Evolutionary conservation across 805 yeast species (phyloP).

Genomic region (Barnettozyma wickerhamii): DNA sequence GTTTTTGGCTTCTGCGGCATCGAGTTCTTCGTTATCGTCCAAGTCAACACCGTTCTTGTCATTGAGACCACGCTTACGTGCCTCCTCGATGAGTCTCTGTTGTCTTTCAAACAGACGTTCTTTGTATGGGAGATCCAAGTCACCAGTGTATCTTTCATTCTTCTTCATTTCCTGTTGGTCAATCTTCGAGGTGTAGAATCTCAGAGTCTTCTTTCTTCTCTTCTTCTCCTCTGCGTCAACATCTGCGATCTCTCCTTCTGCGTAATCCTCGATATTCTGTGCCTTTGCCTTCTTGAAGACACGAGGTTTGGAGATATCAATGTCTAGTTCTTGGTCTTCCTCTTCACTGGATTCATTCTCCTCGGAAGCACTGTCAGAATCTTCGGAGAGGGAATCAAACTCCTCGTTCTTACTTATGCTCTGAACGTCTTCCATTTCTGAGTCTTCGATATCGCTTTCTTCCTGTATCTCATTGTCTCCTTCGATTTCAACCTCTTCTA

Average conservation of each 20-base stretch:
- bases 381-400: constrained; percentile 14
- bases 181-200: constrained; percentile 96
- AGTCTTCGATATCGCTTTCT: constrained; percentile 10
- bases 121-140: constrained; percentile 84
- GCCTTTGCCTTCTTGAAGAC: constrained; percentile 36
- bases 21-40: constrained; percentile 43
- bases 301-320: constrained; percentile 52
- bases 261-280: constrained; percentile 45
- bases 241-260: constrained; percentile 72
- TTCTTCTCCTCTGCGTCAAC: constrained; percentile 85
- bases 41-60: constrained; percentile 52
- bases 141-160: constrained; percentile 65
- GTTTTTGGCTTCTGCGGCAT: constrained; percentile 39
- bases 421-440: constrained; percentile 15
- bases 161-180: constrained; percentile 74
- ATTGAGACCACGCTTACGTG: constrained; percentile 74
- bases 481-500: constrained; percentile 29
- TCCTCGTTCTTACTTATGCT: constrained; percentile 1
- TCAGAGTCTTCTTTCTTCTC: constrained; percentile 71
- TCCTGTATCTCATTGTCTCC: neutral
- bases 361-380: constrained; percentile 9
- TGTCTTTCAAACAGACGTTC: constrained; percentile 90
- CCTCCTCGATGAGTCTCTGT: constrained; percentile 82
- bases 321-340: constrained; percentile 33
- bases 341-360: constrained; percentile 15